Evolutionary conservation across 805 yeast genomes (phyloP), one percentile per base, ranked within the genome.

Genomic region (Torulaspora gathmanii): DNA sequence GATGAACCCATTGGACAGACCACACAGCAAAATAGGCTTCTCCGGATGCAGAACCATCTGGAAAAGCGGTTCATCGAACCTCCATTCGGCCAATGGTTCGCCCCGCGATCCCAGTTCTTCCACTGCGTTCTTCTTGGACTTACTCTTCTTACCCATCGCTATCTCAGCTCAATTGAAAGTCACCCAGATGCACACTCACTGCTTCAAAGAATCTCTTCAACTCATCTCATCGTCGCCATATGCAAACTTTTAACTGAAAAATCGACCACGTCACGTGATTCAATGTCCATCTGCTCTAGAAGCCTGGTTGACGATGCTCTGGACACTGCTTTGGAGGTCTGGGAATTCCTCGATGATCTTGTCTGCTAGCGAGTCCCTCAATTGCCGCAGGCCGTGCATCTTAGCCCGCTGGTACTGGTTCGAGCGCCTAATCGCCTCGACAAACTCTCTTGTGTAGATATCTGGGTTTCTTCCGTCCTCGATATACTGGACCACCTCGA

Each of bases 381-480:
- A 74, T 45, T 77, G 73, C 39, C 60, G 68, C 68, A 85, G 73
- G 1, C 89, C 96, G 34, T 69, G 58, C 77, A 86, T 79, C 63
- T 87, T 87, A 3, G 96, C 98, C 58, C 88, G 78, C 44, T 93
- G 72, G 53, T 83, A 80, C 58, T 95, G 96, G 60, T 93, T 93
- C 36, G 89, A 81, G 55, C 87, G 82, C 31, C 89, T 82, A n/a
- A 93, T 84, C 28, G 91, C 86, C 62, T 93, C 99, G 12, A 91
- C 87, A 67, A 93, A 93, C 68, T 93, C 99, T 62, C 99, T 77
- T 0, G 98, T 89, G 65, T 93, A 93, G 31, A 93, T 89, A 61
- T 93, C 98, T 0, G 99, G 98, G 61, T 93, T 93, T 54, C 99
- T 73, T 2, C 99, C 99, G 58, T 88, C 95, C 60, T 93, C 98